These are phyloP conservation scores for Lentinula guzmanii DNA, from an alignment of 768 basidiomycete species.

Conservation along the genomic window DNA sequence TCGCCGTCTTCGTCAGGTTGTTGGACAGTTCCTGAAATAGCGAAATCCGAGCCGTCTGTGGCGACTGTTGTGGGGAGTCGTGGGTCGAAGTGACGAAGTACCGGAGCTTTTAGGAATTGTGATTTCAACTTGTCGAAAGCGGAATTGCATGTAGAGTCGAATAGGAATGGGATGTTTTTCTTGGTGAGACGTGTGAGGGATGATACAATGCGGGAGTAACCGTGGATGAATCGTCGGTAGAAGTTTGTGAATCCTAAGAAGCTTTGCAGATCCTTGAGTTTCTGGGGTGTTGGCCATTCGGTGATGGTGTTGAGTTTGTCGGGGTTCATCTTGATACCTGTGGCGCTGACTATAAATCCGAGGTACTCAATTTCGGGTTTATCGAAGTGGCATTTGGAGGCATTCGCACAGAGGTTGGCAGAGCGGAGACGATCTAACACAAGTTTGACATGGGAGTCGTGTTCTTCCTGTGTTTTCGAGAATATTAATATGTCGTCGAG, in stretches of 20 bases:
- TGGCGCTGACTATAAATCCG: neutral
- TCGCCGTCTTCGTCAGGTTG: conserved; percentile 10
- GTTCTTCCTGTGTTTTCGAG: too few relatives aligned
- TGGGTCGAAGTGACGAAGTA: conserved; percentile 28
- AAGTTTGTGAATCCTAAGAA: too few relatives aligned
- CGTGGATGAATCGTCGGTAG: neutral
- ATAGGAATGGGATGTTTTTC: neutral
- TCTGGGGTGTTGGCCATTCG: too few relatives aligned
- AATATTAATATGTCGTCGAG: too few relatives aligned
- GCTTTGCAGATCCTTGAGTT: too few relatives aligned
- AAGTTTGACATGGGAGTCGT: too few relatives aligned
- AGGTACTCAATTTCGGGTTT: neutral
- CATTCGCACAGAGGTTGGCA: neutral
- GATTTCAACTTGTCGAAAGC: conserved; percentile 21
- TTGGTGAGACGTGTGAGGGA: conserved; percentile 20
- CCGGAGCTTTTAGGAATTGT: conserved; percentile 12
- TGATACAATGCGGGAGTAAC: conserved; percentile 21
- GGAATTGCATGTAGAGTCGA: too few relatives aligned
- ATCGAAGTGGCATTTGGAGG: neutral
- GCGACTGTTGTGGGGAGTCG: neutral
- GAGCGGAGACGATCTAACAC: neutral
- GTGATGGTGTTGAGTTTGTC: too few relatives aligned
- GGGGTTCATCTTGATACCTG: neutral
- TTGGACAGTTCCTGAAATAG: neutral
- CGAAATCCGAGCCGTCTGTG: neutral